phyloP scores from a whole-genome alignment of 2,329 filamentous ascomycete genomes.

The Ophiostoma pallidulum region DNA sequence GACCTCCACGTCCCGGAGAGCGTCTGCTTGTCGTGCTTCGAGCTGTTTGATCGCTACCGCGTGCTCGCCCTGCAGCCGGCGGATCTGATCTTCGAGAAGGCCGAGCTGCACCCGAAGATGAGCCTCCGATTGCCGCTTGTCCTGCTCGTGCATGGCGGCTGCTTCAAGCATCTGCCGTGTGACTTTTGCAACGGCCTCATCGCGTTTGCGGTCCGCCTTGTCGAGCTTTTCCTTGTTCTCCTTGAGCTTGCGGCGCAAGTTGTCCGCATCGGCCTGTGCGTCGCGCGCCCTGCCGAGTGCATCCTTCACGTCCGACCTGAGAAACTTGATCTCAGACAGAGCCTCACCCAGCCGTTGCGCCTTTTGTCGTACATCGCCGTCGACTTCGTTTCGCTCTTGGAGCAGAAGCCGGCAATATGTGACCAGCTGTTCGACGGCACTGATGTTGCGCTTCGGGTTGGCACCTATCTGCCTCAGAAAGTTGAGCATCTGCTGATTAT shows the following conservation, averaged over 20 bases:
- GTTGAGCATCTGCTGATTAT: not conserved
- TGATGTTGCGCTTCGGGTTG: conserved; percentile 3
- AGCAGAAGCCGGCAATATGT: not conserved
- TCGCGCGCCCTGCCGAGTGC: not conserved
- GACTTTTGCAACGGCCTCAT: not conserved
- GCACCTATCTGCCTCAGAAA: not conserved
- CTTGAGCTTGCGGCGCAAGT: not conserved
- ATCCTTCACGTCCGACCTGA: conserved; percentile 3
- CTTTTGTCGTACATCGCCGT: not conserved
- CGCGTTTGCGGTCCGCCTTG: not conserved
- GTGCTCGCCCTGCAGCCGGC: not conserved
- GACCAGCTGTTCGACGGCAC: conserved; percentile 3
- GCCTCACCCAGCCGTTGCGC: conserved; percentile 1
- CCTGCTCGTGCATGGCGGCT: not conserved
- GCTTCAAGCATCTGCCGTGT: conserved; percentile 1
- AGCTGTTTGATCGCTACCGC: not conserved
- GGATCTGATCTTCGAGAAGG: conserved; percentile 1
- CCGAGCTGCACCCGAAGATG: conserved; percentile 1
- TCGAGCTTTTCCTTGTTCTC: conserved; percentile 4
- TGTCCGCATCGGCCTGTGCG: not conserved
- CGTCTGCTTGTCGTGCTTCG: not conserved
- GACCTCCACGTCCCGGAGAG: not conserved
- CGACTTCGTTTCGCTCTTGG: not conserved
- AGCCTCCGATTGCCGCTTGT: conserved; percentile 1
- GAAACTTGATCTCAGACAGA: not conserved